Conservation (phyloP, 202 grass and related monocot genomes). For the Bolboschoenoplectus hybrid region DNA sequence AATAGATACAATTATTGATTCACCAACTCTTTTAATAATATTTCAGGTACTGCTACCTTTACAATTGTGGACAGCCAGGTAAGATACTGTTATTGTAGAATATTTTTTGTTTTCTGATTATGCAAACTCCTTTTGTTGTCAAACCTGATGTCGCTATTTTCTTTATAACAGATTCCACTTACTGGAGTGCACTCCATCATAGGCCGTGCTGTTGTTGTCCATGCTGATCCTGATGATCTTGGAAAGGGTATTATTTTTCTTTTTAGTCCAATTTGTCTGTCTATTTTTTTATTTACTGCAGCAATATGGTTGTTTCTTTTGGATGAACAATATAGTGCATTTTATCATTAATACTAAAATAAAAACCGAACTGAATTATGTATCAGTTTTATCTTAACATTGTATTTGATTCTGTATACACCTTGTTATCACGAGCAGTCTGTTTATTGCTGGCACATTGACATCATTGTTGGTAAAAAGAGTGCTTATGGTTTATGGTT, state of each 20-base stretch:
- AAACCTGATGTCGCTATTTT: not conserved
- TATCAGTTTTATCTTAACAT: not conserved
- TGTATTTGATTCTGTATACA: not conserved
- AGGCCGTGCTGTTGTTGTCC: constrained; percentile 83
- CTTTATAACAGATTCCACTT: constrained; percentile 56
- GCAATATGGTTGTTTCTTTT: not conserved
- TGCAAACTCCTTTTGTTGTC: not conserved
- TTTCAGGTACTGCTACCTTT: constrained; percentile 67
- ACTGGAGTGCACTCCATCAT: constrained; percentile 58
- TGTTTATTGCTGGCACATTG: not conserved
- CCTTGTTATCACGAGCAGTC: not conserved
- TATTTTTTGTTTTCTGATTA: not conserved
- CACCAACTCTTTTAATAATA: not conserved
- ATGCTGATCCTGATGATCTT: constrained; percentile 88
- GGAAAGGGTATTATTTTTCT: constrained; percentile 64
- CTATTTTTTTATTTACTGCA: not conserved
- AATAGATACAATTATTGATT: not conserved
- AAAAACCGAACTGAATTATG: not conserved
- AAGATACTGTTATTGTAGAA: not conserved
- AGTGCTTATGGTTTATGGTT: constrained; percentile 3
- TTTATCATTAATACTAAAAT: not conserved
- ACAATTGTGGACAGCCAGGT: constrained; percentile 61
- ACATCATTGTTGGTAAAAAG: not conserved
- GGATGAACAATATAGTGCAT: constrained; percentile 17
- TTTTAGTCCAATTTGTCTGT: not conserved